A percentile compares a stretch with the other conserved stretches of the same genome.
These are phyloP conservation scores for Dioszegia aurantiaca DNA, from an alignment of 768 basidiomycete species.

Conservation along the genomic window DNA sequence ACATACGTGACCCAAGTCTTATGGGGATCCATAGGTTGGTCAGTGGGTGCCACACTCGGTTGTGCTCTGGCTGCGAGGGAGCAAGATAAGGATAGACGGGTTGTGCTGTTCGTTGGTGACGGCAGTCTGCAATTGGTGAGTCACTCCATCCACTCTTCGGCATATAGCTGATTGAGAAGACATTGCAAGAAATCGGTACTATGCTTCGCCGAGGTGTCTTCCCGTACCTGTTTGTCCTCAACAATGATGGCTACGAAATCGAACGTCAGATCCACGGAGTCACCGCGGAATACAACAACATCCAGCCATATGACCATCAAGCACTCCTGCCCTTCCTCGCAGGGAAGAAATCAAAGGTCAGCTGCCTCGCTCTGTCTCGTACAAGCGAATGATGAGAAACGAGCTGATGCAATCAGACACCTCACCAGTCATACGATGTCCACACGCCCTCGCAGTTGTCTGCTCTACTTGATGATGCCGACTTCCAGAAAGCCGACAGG, in stretches of 20 bases:
- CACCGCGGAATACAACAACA: slow-evolving; percentile 70
- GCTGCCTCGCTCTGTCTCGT: slow-evolving; percentile 54
- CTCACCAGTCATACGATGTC: slow-evolving; percentile 64
- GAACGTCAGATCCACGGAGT: slow-evolving; percentile 66
- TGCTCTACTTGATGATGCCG: slow-evolving; percentile 62
- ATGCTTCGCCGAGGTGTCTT: slow-evolving; percentile 71
- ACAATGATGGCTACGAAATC: slow-evolving; percentile 68
- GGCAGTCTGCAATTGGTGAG: slow-evolving; percentile 41
- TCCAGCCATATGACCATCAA: slow-evolving; percentile 65
- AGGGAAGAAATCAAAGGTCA: slow-evolving; percentile 42
- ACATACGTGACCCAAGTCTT: slow-evolving; percentile 61
- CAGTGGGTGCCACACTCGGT: slow-evolving; percentile 71
- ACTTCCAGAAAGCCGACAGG: slow-evolving; percentile 64
- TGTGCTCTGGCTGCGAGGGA: slow-evolving; percentile 77
- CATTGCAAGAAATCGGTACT: slow-evolving; percentile 69
- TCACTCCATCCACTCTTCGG: slow-evolving; percentile 2
- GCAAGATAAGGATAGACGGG: slow-evolving; percentile 59
- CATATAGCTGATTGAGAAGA: slow-evolving; percentile 54
- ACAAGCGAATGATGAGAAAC: slow-evolving; percentile 62
- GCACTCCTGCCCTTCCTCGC: slow-evolving; percentile 51
- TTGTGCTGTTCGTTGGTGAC: slow-evolving; percentile 74
- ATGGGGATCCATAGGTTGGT: slow-evolving; percentile 92
- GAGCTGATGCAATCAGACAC: slow-evolving; percentile 42
- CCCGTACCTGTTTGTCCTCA: slow-evolving; percentile 72
- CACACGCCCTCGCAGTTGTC: slow-evolving; percentile 66